Percentiles rank a stretch among this genome's conserved stretches.
Conservation (phyloP, 2,329 filamentous ascomycete genomes). For the Fusarium goolgardi region DNA sequence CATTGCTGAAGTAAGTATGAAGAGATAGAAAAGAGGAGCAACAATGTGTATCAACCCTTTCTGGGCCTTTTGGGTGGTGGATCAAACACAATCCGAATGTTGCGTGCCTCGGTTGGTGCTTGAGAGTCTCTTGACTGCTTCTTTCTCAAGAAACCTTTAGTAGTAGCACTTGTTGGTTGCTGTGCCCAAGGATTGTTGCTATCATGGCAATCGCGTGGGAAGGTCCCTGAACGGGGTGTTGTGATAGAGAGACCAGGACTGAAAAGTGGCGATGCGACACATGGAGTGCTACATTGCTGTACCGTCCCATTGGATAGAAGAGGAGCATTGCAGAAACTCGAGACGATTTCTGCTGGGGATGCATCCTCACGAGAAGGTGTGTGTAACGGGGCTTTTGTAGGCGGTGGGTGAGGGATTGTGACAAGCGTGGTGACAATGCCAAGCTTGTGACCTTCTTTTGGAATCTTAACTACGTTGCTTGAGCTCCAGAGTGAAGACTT, state of each 20-base stretch:
- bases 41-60: neutral
- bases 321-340: conserved; percentile 51
- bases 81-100: conserved; percentile 55
- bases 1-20: conserved; percentile 5
- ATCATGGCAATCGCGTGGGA: conserved; percentile 23
- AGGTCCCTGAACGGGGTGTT: conserved; percentile 31
- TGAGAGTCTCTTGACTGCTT: conserved; percentile 42
- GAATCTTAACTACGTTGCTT: conserved; percentile 6
- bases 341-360: conserved; percentile 51
- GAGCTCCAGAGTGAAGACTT: conserved; percentile 29
- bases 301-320: conserved; percentile 50
- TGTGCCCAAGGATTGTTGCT: conserved; percentile 40
- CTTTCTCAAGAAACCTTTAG: conserved; percentile 37
- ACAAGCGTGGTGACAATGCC: conserved; percentile 33
- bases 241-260: conserved; percentile 42
- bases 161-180: conserved; percentile 7
- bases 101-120: conserved; percentile 52
- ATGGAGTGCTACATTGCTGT: conserved; percentile 46
- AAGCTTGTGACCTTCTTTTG: conserved; percentile 22
- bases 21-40: neutral
- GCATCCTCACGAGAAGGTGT: conserved; percentile 37
- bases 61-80: conserved; percentile 51
- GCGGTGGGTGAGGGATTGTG: conserved; percentile 35
- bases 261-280: conserved; percentile 38
- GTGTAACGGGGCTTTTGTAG: conserved; percentile 28